A percentile compares a stretch with the other conserved stretches of the same genome.
phyloP scores from a whole-genome alignment of 1,284 basidiomycete species.

The Pterula multifida region DNA sequence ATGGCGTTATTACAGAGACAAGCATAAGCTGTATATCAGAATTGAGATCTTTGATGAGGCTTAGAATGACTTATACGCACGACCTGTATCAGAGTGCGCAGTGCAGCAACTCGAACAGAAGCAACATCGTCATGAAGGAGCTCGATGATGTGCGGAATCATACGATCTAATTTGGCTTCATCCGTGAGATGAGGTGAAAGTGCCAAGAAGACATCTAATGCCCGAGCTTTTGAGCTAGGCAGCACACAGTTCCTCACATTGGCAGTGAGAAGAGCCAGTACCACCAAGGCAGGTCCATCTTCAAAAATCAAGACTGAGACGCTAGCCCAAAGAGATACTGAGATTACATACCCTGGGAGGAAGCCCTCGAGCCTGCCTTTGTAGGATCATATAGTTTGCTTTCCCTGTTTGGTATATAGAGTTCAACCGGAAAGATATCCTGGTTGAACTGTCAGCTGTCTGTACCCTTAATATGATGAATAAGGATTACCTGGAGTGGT shows the following conservation, averaged over 20 bases:
- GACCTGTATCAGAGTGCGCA: slow-evolving; percentile 76
- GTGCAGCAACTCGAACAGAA: slow-evolving; percentile 67
- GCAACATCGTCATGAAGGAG: slow-evolving; percentile 80
- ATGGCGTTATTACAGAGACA: slow-evolving; percentile 81
- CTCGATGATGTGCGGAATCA: slow-evolving; percentile 87
- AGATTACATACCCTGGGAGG: slow-evolving; percentile 63
- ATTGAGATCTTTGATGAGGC: background rate
- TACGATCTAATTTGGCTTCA: slow-evolving; percentile 90
- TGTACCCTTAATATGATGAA: background rate
- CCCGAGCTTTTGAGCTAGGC: slow-evolving; percentile 79
- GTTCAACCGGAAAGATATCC: slow-evolving; percentile 68
- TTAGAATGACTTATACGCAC: slow-evolving; percentile 33
- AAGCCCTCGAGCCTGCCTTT: slow-evolving; percentile 35
- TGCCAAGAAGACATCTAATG: slow-evolving; percentile 81
- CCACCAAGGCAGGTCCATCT: slow-evolving; percentile 75
- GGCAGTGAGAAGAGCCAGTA: slow-evolving; percentile 78
- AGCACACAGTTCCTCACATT: slow-evolving; percentile 85
- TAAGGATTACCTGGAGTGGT: background rate
- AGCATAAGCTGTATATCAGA: slow-evolving; percentile 53
- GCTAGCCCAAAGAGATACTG: slow-evolving; percentile 32
- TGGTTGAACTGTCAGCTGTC: slow-evolving; percentile 16
- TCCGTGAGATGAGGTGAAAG: slow-evolving; percentile 79
- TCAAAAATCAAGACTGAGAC: slow-evolving; percentile 6
- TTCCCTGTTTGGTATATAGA: slow-evolving; percentile 62
- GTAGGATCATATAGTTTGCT: slow-evolving; percentile 33